Conservation (phyloP, 2,329 filamentous ascomycete species). For the Davidsoniella neocaledoniae region DNA sequence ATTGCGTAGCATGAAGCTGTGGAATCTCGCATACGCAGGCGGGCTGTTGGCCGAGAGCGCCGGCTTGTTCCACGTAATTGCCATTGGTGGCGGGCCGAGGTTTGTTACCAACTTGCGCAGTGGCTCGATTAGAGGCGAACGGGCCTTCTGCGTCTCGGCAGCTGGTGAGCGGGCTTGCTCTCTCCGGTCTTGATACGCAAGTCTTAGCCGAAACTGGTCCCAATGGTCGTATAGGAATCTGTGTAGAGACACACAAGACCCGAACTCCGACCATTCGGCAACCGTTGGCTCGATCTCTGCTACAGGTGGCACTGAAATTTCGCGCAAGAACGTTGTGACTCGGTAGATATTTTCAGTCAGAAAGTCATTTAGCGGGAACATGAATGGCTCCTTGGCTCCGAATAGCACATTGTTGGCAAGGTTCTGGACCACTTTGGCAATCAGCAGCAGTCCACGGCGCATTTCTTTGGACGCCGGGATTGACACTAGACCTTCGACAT, state of each 20-base stretch:
- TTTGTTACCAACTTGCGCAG: slow-evolving; percentile 46
- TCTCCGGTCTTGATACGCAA: slow-evolving; percentile 41
- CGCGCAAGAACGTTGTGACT: slow-evolving; percentile 48
- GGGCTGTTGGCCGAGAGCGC: slow-evolving; percentile 47
- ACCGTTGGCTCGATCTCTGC: slow-evolving; percentile 24
- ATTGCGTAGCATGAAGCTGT: slow-evolving; percentile 57
- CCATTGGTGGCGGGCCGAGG: slow-evolving; percentile 48
- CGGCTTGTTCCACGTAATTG: slow-evolving; percentile 53
- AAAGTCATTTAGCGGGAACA: slow-evolving; percentile 55
- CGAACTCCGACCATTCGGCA: slow-evolving; percentile 47
- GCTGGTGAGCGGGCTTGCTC: slow-evolving; percentile 38
- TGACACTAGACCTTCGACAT: slow-evolving; percentile 47
- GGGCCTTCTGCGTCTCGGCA: slow-evolving; percentile 32
- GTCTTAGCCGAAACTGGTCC: slow-evolving; percentile 50
- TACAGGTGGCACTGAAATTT: slow-evolving; percentile 45
- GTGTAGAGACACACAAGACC: slow-evolving; percentile 52
- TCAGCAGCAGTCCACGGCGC: slow-evolving; percentile 48
- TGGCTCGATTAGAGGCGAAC: slow-evolving; percentile 41
- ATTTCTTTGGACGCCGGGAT: slow-evolving; percentile 49
- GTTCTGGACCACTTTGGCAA: slow-evolving; percentile 56
- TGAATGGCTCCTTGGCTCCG: slow-evolving; percentile 55
- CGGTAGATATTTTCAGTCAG: slow-evolving; percentile 50
- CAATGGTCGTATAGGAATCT: slow-evolving; percentile 55
- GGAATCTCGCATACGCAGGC: slow-evolving; percentile 49
- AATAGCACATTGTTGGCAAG: slow-evolving; percentile 57